These are phyloP conservation scores for Aureobasidium lini DNA, from an alignment of 2,329 filamentous ascomycete genomes.

Conservation along the genomic window DNA sequence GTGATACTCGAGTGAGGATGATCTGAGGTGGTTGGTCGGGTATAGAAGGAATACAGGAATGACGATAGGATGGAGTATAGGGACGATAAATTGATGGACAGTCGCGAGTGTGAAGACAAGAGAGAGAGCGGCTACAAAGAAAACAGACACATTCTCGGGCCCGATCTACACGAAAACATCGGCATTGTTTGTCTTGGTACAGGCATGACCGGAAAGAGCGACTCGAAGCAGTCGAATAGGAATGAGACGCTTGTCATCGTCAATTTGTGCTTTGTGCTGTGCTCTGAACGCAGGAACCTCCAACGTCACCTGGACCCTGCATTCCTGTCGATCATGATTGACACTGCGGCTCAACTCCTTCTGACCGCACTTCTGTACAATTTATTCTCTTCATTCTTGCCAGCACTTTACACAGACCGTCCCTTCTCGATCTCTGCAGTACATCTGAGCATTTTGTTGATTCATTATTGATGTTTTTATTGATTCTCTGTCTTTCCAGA, in stretches of 20 bases:
- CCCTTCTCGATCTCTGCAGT: too few relatives aligned
- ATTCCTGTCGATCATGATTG: constrained; percentile 2
- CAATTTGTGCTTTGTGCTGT: neutral
- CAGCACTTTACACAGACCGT: too few relatives aligned
- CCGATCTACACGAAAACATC: neutral
- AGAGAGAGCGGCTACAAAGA: neutral
- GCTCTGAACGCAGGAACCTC: neutral
- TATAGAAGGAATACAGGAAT: neutral
- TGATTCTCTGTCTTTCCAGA: neutral
- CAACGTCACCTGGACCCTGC: neutral
- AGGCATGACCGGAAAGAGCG: neutral
- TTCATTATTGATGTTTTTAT: too few relatives aligned
- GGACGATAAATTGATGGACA: neutral
- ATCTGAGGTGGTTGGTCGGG: neutral
- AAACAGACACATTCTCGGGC: neutral
- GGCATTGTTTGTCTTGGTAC: neutral
- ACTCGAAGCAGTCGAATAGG: neutral
- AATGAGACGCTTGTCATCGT: constrained; percentile 3
- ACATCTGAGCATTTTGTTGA: too few relatives aligned
- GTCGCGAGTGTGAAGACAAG: neutral
- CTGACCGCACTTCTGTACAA: neutral
- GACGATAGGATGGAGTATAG: neutral
- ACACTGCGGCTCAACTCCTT: neutral
- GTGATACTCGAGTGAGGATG: neutral
- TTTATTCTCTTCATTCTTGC: neutral